phyloP scores from a whole-genome alignment of 352 stramenopile species.

The Pythium utonaiense region DNA sequence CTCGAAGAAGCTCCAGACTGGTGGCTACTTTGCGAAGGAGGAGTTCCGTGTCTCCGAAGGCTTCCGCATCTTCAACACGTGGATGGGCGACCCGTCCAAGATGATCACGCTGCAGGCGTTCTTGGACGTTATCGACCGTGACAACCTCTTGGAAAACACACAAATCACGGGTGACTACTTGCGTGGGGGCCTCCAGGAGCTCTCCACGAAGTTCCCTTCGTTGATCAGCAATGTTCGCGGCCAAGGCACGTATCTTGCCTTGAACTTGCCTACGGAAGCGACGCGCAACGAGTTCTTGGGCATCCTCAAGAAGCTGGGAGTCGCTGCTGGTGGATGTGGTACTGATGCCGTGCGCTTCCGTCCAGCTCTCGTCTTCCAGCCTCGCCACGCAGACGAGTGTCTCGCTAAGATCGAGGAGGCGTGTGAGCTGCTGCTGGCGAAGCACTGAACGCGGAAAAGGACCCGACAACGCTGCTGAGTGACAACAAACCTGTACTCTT shows the following conservation, averaged over 20 bases:
- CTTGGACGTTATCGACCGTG: conserved; percentile 55
- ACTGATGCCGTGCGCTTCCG: conserved; percentile 71
- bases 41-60: conserved; percentile 65
- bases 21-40: conserved; percentile 76
- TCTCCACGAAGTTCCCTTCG: conserved; percentile 47
- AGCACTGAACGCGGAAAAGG: background rate
- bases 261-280: conserved; percentile 64
- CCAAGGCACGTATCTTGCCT: conserved; percentile 75
- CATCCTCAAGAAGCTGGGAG: conserved; percentile 53
- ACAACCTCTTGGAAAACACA: conserved; percentile 71
- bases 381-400: conserved; percentile 67
- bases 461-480: no score
- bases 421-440: conserved; percentile 32
- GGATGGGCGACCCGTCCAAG: conserved; percentile 85
- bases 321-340: conserved; percentile 66
- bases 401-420: conserved; percentile 65
- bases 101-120: conserved; percentile 80
- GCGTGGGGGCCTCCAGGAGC: conserved; percentile 41
- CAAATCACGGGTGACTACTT: conserved; percentile 66
- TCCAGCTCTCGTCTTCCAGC: conserved; percentile 73
- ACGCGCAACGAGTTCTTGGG: conserved; percentile 62
- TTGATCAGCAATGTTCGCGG: conserved; percentile 73
- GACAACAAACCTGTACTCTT: no score
- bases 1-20: conserved; percentile 85
- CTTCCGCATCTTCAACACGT: conserved; percentile 88